phyloP scores from a whole-genome alignment of 208 protist species.

The Trypanosoma melophagium region DNA sequence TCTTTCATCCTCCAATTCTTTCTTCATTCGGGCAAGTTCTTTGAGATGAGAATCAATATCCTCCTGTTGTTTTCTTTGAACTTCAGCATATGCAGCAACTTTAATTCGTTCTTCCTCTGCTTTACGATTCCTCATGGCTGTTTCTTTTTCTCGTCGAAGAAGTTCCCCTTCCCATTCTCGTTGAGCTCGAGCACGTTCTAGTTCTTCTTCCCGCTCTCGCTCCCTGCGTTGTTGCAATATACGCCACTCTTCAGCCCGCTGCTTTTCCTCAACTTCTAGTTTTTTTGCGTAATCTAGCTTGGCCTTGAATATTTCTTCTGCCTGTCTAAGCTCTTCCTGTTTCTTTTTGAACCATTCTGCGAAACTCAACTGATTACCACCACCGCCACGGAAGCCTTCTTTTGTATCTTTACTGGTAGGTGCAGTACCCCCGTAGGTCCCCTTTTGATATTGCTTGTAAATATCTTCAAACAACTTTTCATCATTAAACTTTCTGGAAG shows the following conservation, averaged over 20 bases:
- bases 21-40: constrained; percentile 71
- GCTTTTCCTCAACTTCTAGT: constrained; percentile 70
- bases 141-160: constrained; percentile 52
- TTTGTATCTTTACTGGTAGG: constrained; percentile 15
- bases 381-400: constrained; percentile 39
- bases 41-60: constrained; percentile 73
- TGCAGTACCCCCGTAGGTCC: constrained; percentile 26
- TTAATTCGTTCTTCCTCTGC: constrained; percentile 42
- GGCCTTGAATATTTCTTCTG: constrained; percentile 66
- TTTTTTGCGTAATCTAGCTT: constrained; percentile 74
- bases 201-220: constrained; percentile 55
- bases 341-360: constrained; percentile 84
- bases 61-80: constrained; percentile 73
- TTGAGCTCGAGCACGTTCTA: constrained; percentile 40
- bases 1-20: constrained; percentile 62
- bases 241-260: constrained; percentile 68
- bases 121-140: constrained; percentile 31
- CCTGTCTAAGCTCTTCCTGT: constrained; percentile 73
- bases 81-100: constrained; percentile 55
- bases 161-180: constrained; percentile 54
- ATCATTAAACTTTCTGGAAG: constrained; percentile 30
- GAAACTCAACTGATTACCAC: constrained; percentile 51
- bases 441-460: constrained; percentile 79
- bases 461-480: constrained; percentile 82
- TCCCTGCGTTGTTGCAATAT: constrained; percentile 72